Evolutionary conservation across 225 moss, liverwort and hornwort species (phyloP), one percentile per base, ranked within the genome.

Genomic region (Bryoerythrophyllum caledonicum): DNA sequence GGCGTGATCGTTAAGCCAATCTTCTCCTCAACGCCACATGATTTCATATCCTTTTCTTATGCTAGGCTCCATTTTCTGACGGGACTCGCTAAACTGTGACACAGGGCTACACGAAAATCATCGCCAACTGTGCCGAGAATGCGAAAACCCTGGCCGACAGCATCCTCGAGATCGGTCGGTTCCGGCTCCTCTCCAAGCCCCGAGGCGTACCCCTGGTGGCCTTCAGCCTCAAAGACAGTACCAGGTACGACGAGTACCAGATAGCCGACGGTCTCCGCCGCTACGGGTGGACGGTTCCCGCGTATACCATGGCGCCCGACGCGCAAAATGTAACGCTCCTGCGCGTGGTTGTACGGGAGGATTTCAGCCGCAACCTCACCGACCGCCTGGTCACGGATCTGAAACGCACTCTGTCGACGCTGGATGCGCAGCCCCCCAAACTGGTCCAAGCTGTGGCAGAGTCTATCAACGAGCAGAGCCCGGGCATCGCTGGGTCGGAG

Each of bases 231-330:
- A 88, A 86, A 63, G 86, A 89, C 40, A 52, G 77, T 4, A 64
- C 61, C 9, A 44, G 58, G 27, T 86, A 59, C 25, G 87, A 91
- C 26, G 94, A 94, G 67, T 94, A 73, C 44, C 81, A 89, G 13
- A 81, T 94, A 40, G 87, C 94, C 6, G 67, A 84, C 0, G 76
- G 82, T 14, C 84, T 94, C 4, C 89, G 92, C 3, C 66, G 43
- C 7, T 76, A 65, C 44, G 94, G 92, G 8, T 94, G 92, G 92
- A 89, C 73, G 12, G 90, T 94, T 2, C 94, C 94, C 3, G 94
- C 94, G 6, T 92, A 94, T 71, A 94, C 90, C 5, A 94, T 94
- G 92, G 94, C 94, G 1, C 87, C 86, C 26, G 78, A 91, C 25
- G 92, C 92, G 0, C 60, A 92, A 60, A 58, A 81, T 0, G 34